Evolutionary conservation across 1,284 basidiomycete genomes (phyloP).

Genomic region (Apiotrichum akiyoshidainum): DNA sequence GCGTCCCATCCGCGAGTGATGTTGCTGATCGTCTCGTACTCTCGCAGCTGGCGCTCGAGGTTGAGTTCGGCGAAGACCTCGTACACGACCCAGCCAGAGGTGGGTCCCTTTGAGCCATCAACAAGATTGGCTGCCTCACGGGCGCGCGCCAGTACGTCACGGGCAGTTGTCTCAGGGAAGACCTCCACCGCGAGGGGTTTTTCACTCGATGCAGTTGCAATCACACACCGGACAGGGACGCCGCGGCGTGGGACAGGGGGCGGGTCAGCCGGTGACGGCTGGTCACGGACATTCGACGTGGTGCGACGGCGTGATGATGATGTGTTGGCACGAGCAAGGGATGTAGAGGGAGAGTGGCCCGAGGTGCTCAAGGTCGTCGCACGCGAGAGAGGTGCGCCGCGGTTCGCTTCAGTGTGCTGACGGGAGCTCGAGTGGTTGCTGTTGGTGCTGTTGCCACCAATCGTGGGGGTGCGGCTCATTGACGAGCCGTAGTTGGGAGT

Average conservation of each 20-base stretch:
- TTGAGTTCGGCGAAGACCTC: constrained; percentile 47
- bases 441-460: not conserved
- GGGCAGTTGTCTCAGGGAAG: constrained; percentile 35
- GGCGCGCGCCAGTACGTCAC: constrained; percentile 33
- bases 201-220: constrained; percentile 5
- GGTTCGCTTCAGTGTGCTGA: not conserved
- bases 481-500: not conserved
- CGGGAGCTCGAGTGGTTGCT: not conserved
- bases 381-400: constrained; percentile 3
- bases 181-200: constrained; percentile 33
- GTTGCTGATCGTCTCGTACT: constrained; percentile 74
- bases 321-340: constrained; percentile 10
- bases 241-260: constrained; percentile 8
- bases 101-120: constrained; percentile 18
- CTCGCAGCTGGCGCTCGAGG: constrained; percentile 72
- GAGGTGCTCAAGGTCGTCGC: not conserved
- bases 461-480: constrained; percentile 5
- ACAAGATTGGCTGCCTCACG: constrained; percentile 25
- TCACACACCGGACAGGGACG: constrained; percentile 11
- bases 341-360: not conserved
- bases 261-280: constrained; percentile 4
- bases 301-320: constrained; percentile 2
- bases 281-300: not conserved
- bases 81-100: constrained; percentile 40
- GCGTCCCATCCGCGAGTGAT: constrained; percentile 73